Evolutionary conservation across 495 filamentous ascomycete species (phyloP).

Genomic region (Penicillium diatomitis): DNA sequence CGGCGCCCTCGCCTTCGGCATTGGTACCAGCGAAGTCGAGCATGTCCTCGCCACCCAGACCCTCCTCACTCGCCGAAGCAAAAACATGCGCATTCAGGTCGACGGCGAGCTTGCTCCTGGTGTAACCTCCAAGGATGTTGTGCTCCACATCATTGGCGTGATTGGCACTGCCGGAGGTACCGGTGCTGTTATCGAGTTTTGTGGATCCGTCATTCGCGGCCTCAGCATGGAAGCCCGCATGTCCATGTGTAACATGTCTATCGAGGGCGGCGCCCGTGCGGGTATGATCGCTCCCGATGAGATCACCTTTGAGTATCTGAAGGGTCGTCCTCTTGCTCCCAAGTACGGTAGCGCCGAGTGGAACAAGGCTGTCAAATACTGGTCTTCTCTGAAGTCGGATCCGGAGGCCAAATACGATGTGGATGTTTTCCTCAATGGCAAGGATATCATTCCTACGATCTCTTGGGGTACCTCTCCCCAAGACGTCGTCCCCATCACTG

Average conservation of each 20-base stretch:
- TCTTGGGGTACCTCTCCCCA: conserved; percentile 98
- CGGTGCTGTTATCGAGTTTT: conserved; percentile 93
- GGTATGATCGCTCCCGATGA: conserved; percentile 96
- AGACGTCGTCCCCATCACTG: conserved; percentile 89
- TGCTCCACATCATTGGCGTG: conserved; percentile 86
- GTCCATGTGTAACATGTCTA: conserved; percentile 99
- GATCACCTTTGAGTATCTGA: conserved; percentile 89
- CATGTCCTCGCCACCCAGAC: conserved; percentile 96
- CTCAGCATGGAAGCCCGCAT: conserved; percentile 97
- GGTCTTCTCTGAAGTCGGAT: conserved; percentile 79
- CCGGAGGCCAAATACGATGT: conserved; percentile 76
- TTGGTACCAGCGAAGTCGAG: conserved; percentile 97
- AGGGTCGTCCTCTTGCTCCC: conserved; percentile 80
- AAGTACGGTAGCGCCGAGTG: conserved; percentile 76
- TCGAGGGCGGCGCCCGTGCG: conserved; percentile 90
- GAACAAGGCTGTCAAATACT: conserved; percentile 83
- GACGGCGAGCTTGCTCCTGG: conserved; percentile 85
- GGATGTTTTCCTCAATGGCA: conserved; percentile 78
- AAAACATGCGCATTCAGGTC: conserved; percentile 97
- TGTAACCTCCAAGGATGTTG: conserved; percentile 92
- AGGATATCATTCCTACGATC: conserved; percentile 86
- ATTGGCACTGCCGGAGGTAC: conserved; percentile 95
- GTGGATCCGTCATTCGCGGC: conserved; percentile 78
- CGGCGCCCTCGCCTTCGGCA: conserved; percentile 90
- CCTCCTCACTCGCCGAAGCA: conserved; percentile 85